Evolutionary conservation across 106 monocot species (phyloP), one percentile per base, ranked within the genome.

Genomic region (Dendrobium chrysotoxum): DNA sequence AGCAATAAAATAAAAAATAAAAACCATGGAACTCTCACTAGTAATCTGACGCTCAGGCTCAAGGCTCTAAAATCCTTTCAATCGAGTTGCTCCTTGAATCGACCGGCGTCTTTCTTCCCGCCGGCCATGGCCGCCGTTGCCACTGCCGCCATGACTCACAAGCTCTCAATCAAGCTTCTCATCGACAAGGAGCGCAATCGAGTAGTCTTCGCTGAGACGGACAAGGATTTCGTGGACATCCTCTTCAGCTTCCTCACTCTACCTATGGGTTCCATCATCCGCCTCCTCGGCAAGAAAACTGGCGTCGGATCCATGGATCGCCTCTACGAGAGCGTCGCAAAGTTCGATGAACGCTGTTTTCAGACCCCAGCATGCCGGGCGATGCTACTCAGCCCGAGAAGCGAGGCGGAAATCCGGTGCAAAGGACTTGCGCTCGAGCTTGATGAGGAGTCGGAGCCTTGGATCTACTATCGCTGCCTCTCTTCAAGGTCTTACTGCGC

Each of bases 241-340:
- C 71, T 83, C 47, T 78, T 83, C 71, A 78, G 78, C 54, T 78
- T 83, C 54, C 53, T 83, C 25, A 78, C 82, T 0, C 26, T 78
- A 41, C 82, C 82, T 0, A 8, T 78, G 13, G 77, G 70, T 2
- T 40, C 61, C 17, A 77, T 82, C n/a, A 76, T 82, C 57, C 41
- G 47, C 10, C 53, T 82, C 30, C 38, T 77, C 10, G 28, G 45
- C 44, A 42, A 81, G 4, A 18, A 76, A 31, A 15, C 26, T 3
- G 40, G 39, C 4, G 20, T 77, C 31, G 82, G 76, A 28, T 82
- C 28, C 44, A 66, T 82, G 64, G 65, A 65, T 23, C 35, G 54
- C 3, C 28, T 76, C 2, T 82, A 82, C 66, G 28, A 77, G 12
- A 82, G 82, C 77, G 71, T 81, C 10, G 55, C 57, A 2, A 77